Evolutionary conservation across 2,329 filamentous ascomycete species (phyloP).

Genomic region (Colletotrichum sp.): DNA sequence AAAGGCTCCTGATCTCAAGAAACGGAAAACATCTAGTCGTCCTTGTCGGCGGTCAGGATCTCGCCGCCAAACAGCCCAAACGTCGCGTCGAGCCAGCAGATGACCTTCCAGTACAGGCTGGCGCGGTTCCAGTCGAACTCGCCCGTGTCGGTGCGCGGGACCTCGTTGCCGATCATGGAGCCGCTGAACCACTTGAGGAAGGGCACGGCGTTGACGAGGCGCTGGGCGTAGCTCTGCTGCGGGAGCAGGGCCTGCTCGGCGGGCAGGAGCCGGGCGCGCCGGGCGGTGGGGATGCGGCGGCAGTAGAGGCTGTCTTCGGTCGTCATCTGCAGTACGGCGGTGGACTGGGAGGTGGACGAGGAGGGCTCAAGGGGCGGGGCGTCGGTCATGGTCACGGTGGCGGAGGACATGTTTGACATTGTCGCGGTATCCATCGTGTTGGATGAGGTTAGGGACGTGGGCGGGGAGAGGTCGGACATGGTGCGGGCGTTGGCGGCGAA

Average conservation of each 20-base stretch:
- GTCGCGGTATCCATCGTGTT: conserved; percentile 64
- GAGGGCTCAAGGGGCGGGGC: conserved; percentile 18
- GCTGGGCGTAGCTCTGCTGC: conserved; percentile 68
- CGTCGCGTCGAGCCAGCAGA: conserved; percentile 65
- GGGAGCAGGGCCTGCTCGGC: conserved; percentile 74
- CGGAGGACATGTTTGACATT: conserved; percentile 44
- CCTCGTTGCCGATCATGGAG: conserved; percentile 76
- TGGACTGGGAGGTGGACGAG: background rate
- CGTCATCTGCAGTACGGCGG: background rate
- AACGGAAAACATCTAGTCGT: conserved; percentile 46
- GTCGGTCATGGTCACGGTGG: conserved; percentile 51
- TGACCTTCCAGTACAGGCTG: conserved; percentile 71
- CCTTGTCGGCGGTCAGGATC: conserved; percentile 61
- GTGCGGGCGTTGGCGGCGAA: conserved; percentile 39
- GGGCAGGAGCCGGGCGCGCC: conserved; percentile 68
- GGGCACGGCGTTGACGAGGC: conserved; percentile 68
- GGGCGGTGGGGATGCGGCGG: conserved; percentile 70
- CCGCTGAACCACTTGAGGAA: conserved; percentile 75
- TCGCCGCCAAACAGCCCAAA: conserved; percentile 65
- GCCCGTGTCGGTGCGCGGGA: conserved; percentile 74
- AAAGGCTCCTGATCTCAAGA: background rate
- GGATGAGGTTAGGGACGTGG: conserved; percentile 55
- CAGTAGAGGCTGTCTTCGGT: conserved; percentile 52
- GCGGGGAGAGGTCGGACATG: conserved; percentile 40
- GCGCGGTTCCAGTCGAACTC: conserved; percentile 78